A percentile compares a stretch with the other conserved stretches of the same genome.
Evolutionary conservation across 169 alveolate species (phyloP).

Genomic region (Plasmodium gonderi): DNA sequence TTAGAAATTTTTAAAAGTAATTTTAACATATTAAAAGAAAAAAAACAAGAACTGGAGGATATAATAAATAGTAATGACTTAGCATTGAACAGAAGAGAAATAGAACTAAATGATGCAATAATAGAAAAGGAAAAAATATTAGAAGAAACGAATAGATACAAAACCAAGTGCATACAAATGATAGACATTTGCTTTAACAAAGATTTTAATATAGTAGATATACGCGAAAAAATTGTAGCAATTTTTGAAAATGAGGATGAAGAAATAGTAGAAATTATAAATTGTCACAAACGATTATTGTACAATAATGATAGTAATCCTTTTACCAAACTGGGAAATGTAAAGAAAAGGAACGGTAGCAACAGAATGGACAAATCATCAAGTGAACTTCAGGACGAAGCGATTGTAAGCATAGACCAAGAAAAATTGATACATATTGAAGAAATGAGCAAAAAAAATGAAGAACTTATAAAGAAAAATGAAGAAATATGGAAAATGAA

Average conservation of each 20-base stretch:
- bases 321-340: neutral
- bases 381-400: slow-evolving; percentile 10
- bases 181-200: slow-evolving; percentile 72
- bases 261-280: slow-evolving; percentile 46
- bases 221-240: slow-evolving; percentile 37
- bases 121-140: slow-evolving; percentile 43
- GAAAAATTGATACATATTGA: slow-evolving; percentile 55
- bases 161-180: slow-evolving; percentile 64
- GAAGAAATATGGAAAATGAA: slow-evolving; percentile 72
- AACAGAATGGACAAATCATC: neutral
- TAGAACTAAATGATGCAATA: slow-evolving; percentile 28
- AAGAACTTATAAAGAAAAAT: slow-evolving; percentile 58
- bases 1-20: slow-evolving; percentile 34
- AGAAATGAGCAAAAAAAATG: slow-evolving; percentile 74
- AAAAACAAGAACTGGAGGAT: slow-evolving; percentile 51
- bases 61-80: slow-evolving; percentile 27
- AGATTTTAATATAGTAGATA: slow-evolving; percentile 57
- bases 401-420: neutral
- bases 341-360: neutral
- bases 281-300: slow-evolving; percentile 41
- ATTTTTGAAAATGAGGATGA: slow-evolving; percentile 68
- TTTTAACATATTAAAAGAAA: slow-evolving; percentile 32
- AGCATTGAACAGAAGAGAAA: slow-evolving; percentile 41
- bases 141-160: slow-evolving; percentile 35
- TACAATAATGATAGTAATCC: slow-evolving; percentile 13